Conservation (phyloP, 371 early-diverging fungal genomes). For the Lichtheimia ornata region DNA sequence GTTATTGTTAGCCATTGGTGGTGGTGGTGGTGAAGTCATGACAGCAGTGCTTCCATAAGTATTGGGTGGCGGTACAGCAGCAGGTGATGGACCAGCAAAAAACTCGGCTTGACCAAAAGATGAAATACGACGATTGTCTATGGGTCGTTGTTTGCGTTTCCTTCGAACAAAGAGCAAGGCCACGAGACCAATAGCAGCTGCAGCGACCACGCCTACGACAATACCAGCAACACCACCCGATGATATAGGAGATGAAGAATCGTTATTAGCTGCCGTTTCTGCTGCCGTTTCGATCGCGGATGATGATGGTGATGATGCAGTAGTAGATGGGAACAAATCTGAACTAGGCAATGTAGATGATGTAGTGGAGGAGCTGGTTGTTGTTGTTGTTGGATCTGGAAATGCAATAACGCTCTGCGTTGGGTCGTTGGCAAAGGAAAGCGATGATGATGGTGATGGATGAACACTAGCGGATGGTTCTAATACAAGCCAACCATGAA, state of each 20-base stretch:
- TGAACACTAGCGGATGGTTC: background rate
- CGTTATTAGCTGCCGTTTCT: background rate
- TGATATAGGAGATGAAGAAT: background rate
- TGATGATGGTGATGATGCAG: background rate
- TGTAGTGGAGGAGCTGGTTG: background rate
- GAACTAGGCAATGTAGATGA: background rate
- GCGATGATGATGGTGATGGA: background rate
- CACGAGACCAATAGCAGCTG: background rate
- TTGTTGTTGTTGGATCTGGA: background rate
- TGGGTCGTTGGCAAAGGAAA: conserved; percentile 4
- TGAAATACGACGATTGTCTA: conserved; percentile 4
- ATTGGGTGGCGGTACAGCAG: background rate
- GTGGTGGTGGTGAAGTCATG: conserved; percentile 2
- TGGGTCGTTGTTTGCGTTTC: background rate
- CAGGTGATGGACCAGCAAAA: conserved; percentile 5
- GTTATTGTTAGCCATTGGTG: background rate
- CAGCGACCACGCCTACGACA: conserved; percentile 7
- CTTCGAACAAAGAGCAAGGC: conserved; percentile 8
- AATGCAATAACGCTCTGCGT: conserved; percentile 2
- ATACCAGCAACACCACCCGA: conserved; percentile 9
- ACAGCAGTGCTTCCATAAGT: conserved; percentile 5
- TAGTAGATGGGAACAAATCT: background rate
- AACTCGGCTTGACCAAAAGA: conserved; percentile 12
- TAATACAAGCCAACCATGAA: background rate
- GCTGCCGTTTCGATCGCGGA: background rate